phyloP scores from a whole-genome alignment of 1,284 basidiomycete genomes.

The Trichosporon coremiiforme region DNA sequence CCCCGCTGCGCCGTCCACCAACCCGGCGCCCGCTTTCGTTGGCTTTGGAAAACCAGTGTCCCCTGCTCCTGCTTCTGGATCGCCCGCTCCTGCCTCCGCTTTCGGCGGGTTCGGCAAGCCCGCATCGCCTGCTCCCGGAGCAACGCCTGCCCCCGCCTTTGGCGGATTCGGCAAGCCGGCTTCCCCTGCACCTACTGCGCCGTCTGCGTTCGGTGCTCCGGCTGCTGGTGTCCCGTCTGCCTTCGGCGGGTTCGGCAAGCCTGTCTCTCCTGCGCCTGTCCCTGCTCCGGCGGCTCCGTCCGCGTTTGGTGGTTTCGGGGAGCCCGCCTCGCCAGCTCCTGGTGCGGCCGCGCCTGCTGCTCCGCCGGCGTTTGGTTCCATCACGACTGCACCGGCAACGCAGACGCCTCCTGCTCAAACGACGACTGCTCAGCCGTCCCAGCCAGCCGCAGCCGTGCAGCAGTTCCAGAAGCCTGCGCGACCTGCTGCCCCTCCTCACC shows the following conservation, averaged over 20 bases:
- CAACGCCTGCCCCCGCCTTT: neutral
- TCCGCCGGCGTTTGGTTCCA: too few relatives aligned
- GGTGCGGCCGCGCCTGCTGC: slow-evolving; percentile 20
- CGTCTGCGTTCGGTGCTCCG: neutral
- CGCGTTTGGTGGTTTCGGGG: slow-evolving; percentile 8
- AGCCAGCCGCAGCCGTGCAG: slow-evolving; percentile 18
- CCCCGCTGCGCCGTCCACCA: neutral
- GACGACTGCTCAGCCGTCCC: slow-evolving; percentile 34
- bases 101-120: slow-evolving; percentile 16
- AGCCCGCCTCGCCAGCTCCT: slow-evolving; percentile 6
- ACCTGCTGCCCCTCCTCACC: slow-evolving; percentile 11
- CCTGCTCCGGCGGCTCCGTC: neutral
- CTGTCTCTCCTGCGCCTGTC: neutral
- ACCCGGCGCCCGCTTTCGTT: slow-evolving; percentile 1
- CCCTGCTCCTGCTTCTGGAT: neutral
- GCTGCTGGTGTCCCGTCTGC: slow-evolving; percentile 16
- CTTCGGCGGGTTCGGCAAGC: neutral
- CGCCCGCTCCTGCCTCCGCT: neutral
- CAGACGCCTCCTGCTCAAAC: neutral
- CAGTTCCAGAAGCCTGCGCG: slow-evolving; percentile 1
- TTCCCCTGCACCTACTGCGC: slow-evolving; percentile 8
- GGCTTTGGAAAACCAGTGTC: slow-evolving; percentile 19
- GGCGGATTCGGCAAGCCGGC: slow-evolving; percentile 8
- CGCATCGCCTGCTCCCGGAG: neutral
- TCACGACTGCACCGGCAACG: slow-evolving; percentile 23